Percentiles rank a stretch among this genome's conserved stretches.
phyloP scores from a whole-genome alignment of 306 rosid species.

The Leucaena leucocephala region DNA sequence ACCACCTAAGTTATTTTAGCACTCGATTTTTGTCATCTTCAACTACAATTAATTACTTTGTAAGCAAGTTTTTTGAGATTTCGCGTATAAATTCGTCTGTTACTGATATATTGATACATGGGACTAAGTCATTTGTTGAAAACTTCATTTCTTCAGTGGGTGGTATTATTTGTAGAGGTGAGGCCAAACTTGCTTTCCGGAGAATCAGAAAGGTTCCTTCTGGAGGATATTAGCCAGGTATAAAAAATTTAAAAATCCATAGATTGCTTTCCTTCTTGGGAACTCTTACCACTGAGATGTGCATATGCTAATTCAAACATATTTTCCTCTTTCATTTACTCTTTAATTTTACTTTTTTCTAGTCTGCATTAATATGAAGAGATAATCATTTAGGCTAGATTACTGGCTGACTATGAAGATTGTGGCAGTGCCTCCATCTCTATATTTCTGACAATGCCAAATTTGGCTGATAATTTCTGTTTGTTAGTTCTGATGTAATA shows the following conservation, averaged over 20 bases:
- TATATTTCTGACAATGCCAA: constrained; percentile 4
- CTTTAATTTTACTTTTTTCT: background rate
- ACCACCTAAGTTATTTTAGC: background rate
- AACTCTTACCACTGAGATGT: constrained; percentile 11
- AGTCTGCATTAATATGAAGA: constrained; percentile 3
- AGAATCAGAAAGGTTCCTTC: constrained; percentile 81
- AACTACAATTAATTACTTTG: background rate
- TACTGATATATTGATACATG: background rate
- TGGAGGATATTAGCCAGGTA: constrained; percentile 86
- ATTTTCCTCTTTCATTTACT: background rate
- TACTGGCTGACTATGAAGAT: background rate
- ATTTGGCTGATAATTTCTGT: background rate
- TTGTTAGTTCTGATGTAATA: constrained; percentile 19
- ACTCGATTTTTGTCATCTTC: background rate
- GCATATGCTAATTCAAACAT: constrained; percentile 12
- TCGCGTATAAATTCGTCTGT: background rate
- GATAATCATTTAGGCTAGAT: background rate
- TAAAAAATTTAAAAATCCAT: background rate
- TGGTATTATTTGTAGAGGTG: constrained; percentile 77
- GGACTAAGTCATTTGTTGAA: background rate
- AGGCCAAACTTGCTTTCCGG: constrained; percentile 90
- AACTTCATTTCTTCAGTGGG: constrained; percentile 64
- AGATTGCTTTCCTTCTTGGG: background rate
- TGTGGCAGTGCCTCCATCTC: background rate
- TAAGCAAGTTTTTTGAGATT: background rate